Evolutionary conservation across 495 filamentous ascomycete species (phyloP), one percentile per base, ranked within the genome.

Genomic region (Durotheca rogersii): DNA sequence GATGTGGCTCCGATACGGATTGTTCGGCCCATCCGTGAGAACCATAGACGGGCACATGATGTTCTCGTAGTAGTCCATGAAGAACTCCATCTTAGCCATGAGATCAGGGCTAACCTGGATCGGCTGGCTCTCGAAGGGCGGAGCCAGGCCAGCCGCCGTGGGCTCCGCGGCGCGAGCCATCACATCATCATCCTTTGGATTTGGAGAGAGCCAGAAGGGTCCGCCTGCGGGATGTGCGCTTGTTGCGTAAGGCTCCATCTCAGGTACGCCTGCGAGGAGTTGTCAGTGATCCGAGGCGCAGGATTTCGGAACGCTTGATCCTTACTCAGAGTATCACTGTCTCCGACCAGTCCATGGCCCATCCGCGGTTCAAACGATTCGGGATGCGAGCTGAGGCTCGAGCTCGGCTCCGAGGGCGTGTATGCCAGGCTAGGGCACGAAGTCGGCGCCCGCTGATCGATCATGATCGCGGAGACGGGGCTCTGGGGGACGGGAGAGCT

Each of bases 11-110:
- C 92, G 78, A 64, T 90, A 97, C 1, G 92, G 92, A 61, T 96
- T 84, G 46, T 68, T 81, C 7, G 88, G 86, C 6, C 83, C 83
- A 61, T 97, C 92, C 68, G 96, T 93, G 36, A 90, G 85, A 11
- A 96, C 90, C 58, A 96, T 86, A 51, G 88, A 86, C 0, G 89
- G 87, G 51, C 91, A 93, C 67, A 97, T 90, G 54, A 87, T 85
- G 61, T 90, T 92, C 46, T 91, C 84, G 67, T 93, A 89, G 63
- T 87, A 87, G 54, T 87, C 80, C 67, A 88, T 78, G 63, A 83
- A 81, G 67, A 80, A 84, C 3, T 74, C 73, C 65, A 83, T 74
- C 57, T 75, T 77, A 42, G 75, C 66, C 52, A 78, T 72, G 58
- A 82, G 71, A 53, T 80, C 78, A 20, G 72, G 60, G 65, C 62